These are phyloP conservation scores for Aspergillus bertholletiae DNA, from an alignment of 495 filamentous ascomycete genomes.

Conservation along the genomic window DNA sequence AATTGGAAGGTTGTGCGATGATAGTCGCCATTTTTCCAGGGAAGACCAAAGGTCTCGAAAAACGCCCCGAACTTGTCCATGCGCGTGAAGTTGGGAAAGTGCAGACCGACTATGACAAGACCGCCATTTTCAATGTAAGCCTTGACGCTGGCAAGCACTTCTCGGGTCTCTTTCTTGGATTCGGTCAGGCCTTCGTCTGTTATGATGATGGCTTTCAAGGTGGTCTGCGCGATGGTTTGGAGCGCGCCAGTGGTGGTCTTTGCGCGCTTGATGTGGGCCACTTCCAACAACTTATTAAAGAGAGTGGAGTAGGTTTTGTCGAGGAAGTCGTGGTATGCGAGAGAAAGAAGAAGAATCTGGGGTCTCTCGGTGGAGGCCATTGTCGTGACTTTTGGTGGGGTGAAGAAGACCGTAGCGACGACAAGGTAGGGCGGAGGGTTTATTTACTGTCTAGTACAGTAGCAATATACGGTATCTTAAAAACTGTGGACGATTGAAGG, in stretches of 20 bases:
- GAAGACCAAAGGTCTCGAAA: slow-evolving; percentile 27
- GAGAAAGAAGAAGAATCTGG: slow-evolving; percentile 18
- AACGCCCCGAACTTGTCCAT: slow-evolving; percentile 19
- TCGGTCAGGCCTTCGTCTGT: slow-evolving; percentile 16
- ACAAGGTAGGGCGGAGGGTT: no score
- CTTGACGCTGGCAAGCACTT: slow-evolving; percentile 11
- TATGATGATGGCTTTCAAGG: slow-evolving; percentile 17
- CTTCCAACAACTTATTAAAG: slow-evolving; percentile 3
- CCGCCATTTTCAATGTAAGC: slow-evolving; percentile 15
- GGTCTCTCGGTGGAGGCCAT: no score
- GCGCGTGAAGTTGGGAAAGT: slow-evolving; percentile 24
- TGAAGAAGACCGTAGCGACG: no score
- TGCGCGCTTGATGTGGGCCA: slow-evolving; percentile 11
- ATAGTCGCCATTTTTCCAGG: slow-evolving; percentile 36
- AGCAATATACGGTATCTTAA: no score
- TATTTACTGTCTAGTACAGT: no score
- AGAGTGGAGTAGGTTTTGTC: slow-evolving; percentile 13
- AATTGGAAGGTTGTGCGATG: slow-evolving; percentile 24
- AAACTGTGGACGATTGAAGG: no score
- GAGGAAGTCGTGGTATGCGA: slow-evolving; percentile 12
- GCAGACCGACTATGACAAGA: slow-evolving; percentile 22
- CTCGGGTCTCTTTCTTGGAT: background rate
- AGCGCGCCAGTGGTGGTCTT: slow-evolving; percentile 13
- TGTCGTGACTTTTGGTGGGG: no score
- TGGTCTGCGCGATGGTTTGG: background rate